phyloP scores from a whole-genome alignment of 2,329 filamentous ascomycete species.

The Metarhizium robertsii region DNA sequence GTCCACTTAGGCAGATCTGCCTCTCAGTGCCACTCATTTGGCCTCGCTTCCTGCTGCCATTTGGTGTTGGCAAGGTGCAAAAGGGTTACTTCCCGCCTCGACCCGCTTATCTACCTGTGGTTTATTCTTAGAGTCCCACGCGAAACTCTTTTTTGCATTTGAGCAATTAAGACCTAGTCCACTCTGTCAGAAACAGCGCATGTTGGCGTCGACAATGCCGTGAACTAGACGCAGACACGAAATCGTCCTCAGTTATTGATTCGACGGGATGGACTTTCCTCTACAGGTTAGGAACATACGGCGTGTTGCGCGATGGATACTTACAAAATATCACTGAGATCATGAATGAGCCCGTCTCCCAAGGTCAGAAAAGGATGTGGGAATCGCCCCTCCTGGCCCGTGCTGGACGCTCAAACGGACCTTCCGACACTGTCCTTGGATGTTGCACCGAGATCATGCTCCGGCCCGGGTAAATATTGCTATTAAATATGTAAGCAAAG shows the following conservation, averaged over 20 bases:
- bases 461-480: not conserved
- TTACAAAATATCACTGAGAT: not conserved
- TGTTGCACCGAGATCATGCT: not conserved
- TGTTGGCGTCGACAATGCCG: not conserved
- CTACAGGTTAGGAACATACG: not conserved
- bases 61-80: constrained; percentile 2
- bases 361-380: not conserved
- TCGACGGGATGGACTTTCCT: not conserved
- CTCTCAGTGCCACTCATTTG: constrained; percentile 5
- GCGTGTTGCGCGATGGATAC: not conserved
- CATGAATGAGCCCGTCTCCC: not conserved
- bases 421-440: not conserved
- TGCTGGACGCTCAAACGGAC: not conserved
- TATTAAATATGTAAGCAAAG: not conserved
- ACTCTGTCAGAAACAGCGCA: not conserved
- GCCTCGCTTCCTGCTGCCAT: constrained; percentile 6
- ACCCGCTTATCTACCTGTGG: constrained; percentile 8
- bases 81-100: constrained; percentile 15
- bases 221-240: not conserved
- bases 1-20: constrained; percentile 11
- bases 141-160: not conserved
- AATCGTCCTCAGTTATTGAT: not conserved
- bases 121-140: constrained; percentile 8
- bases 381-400: not conserved
- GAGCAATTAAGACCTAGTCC: not conserved